A percentile compares a stretch with the other conserved stretches of the same genome.
These are phyloP conservation scores for Rhododendron simsii DNA, from an alignment of 148 eudicot species.

Conservation along the genomic window DNA sequence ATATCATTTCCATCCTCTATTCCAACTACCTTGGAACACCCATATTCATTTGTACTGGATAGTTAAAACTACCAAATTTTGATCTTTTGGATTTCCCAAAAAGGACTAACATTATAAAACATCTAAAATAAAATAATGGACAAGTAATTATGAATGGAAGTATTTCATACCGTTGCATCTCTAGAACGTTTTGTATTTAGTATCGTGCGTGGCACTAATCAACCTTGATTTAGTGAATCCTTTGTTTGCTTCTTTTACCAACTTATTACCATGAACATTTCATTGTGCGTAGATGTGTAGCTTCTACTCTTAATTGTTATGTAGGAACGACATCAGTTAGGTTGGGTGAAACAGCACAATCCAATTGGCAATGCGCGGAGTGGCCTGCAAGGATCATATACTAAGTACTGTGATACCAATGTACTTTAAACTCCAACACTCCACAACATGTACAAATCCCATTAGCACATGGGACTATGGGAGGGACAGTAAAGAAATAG, in stretches of 20 bases:
- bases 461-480: background rate
- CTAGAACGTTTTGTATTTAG: background rate
- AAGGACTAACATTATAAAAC: background rate
- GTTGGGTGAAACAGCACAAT: background rate
- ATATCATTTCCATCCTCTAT: background rate
- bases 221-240: background rate
- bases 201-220: background rate
- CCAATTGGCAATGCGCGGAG: background rate
- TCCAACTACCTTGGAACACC: background rate
- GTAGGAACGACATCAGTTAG: background rate
- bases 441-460: background rate
- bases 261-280: background rate
- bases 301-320: background rate
- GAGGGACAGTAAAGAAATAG: background rate
- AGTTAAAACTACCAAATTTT: background rate
- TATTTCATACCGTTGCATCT: background rate
- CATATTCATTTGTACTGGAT: background rate
- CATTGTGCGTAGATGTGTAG: background rate
- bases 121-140: background rate
- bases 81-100: background rate
- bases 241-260: background rate
- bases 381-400: background rate
- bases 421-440: background rate
- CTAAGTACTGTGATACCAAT: background rate
- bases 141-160: background rate